A percentile compares a stretch with the other conserved stretches of the same genome.
Evolutionary conservation across 768 basidiomycete species (phyloP).

Genomic region (Goffeauzyma gilvescens): DNA sequence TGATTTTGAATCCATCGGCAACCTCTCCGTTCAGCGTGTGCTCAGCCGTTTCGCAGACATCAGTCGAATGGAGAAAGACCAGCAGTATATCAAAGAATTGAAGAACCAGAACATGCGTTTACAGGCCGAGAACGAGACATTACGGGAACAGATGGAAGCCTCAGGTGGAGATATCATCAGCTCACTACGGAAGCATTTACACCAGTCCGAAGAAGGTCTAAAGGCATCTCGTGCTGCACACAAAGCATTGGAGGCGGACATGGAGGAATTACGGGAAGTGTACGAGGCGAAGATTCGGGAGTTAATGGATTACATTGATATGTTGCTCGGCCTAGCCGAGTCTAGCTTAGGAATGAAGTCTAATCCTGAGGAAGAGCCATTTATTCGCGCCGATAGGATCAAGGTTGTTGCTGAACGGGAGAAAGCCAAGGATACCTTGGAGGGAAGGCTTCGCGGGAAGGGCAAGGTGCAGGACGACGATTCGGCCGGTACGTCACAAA

Average conservation of each 20-base stretch:
- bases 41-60: constrained; percentile 79
- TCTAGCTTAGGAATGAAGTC: neutral
- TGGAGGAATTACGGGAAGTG: constrained; percentile 53
- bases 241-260: constrained; percentile 51
- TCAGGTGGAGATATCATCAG: constrained; percentile 72
- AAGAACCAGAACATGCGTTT: constrained; percentile 46
- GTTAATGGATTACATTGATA: constrained; percentile 1
- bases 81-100: constrained; percentile 55
- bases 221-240: constrained; percentile 59
- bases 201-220: constrained; percentile 57
- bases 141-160: constrained; percentile 63
- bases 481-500: constrained; percentile 6
- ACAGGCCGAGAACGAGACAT: constrained; percentile 58
- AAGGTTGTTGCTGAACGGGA: neutral
- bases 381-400: constrained; percentile 1
- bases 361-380: constrained; percentile 11
- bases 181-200: constrained; percentile 51
- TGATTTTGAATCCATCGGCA: constrained; percentile 66
- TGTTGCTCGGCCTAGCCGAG: constrained; percentile 6
- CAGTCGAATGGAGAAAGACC: constrained; percentile 57
- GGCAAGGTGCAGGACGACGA: neutral
- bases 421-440: no score
- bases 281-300: constrained; percentile 76
- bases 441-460: no score
- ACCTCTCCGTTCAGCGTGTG: constrained; percentile 70